phyloP scores from a whole-genome alignment of 768 basidiomycete species.

The Hericium alpestre region DNA sequence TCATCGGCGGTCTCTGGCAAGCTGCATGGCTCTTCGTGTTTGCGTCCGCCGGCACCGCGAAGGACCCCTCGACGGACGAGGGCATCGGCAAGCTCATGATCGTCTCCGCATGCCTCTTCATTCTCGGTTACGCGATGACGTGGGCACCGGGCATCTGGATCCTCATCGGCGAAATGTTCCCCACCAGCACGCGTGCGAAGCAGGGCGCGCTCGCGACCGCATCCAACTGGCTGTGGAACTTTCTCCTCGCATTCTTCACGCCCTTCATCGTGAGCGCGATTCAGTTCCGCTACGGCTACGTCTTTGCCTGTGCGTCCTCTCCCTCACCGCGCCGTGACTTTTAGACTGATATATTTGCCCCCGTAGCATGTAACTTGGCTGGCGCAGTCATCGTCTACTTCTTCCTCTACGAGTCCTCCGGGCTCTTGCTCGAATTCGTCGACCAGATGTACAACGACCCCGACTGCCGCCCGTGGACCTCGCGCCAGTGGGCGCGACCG shows the following conservation, averaged over 20 bases:
- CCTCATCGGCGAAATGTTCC: slow-evolving; percentile 68
- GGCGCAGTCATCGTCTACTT: slow-evolving; percentile 54
- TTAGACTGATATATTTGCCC: background rate
- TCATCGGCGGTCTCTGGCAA: slow-evolving; percentile 64
- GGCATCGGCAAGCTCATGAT: slow-evolving; percentile 40
- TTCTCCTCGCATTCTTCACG: slow-evolving; percentile 70
- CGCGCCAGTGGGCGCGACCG: slow-evolving; percentile 45
- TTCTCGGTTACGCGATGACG: slow-evolving; percentile 60
- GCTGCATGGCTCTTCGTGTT: slow-evolving; percentile 62
- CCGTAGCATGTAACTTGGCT: slow-evolving; percentile 43
- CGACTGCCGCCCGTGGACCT: slow-evolving; percentile 57
- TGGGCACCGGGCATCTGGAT: slow-evolving; percentile 74
- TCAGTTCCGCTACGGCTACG: slow-evolving; percentile 53
- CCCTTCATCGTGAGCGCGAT: slow-evolving; percentile 56
- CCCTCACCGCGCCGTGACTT: background rate
- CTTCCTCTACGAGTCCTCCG: slow-evolving; percentile 67
- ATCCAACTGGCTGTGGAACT: slow-evolving; percentile 61
- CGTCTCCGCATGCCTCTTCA: slow-evolving; percentile 60
- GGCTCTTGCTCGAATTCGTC: slow-evolving; percentile 56
- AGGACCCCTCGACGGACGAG: slow-evolving; percentile 36
- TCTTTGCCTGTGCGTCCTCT: slow-evolving; percentile 45
- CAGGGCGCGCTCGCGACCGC: slow-evolving; percentile 60
- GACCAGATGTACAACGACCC: slow-evolving; percentile 60
- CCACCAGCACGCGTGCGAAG: slow-evolving; percentile 59
- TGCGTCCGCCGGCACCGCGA: slow-evolving; percentile 59